Conservation (phyloP, 2,329 filamentous ascomycete species). For the Colletotrichum godetiae region DNA sequence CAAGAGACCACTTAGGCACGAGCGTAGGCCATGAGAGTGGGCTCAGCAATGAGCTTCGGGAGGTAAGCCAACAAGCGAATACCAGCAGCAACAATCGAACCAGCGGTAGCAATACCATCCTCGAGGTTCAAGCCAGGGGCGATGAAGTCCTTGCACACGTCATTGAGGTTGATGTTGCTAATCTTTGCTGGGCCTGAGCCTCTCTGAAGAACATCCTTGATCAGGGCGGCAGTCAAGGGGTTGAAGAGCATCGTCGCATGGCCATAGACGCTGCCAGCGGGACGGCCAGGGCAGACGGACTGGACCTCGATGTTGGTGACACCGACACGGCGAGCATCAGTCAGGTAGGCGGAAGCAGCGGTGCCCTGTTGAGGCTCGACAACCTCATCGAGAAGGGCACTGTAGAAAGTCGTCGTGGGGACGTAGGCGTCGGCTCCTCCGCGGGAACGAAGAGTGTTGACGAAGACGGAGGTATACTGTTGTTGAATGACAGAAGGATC, state of each 20-base stretch:
- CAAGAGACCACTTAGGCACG: background rate
- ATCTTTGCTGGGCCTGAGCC: conserved; percentile 7
- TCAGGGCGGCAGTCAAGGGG: conserved; percentile 48
- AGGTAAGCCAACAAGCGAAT: conserved; percentile 19
- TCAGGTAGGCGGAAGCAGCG: conserved; percentile 57
- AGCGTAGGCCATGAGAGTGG: conserved; percentile 13
- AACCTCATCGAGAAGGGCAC: conserved; percentile 59
- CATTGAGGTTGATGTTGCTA: conserved; percentile 5
- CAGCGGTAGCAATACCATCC: conserved; percentile 23
- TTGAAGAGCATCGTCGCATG: conserved; percentile 61
- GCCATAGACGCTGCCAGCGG: conserved; percentile 57
- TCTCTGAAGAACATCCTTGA: conserved; percentile 43
- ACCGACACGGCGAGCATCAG: conserved; percentile 54
- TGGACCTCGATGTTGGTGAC: conserved; percentile 64
- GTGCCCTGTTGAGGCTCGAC: conserved; percentile 61
- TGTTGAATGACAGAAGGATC: conserved; percentile 59
- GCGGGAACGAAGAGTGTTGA: conserved; percentile 52
- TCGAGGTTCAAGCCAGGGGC: conserved; percentile 15
- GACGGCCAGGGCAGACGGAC: conserved; percentile 49
- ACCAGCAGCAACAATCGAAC: background rate
- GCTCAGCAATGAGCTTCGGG: conserved; percentile 28
- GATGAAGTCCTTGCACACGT: conserved; percentile 22
- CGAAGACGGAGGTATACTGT: conserved; percentile 54
- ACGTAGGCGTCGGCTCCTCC: conserved; percentile 65
- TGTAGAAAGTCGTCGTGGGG: conserved; percentile 65